Base-by-base conservation (phyloP, 2,329 filamentous ascomycete species). In the Dactylellina cionopaga region DNA sequence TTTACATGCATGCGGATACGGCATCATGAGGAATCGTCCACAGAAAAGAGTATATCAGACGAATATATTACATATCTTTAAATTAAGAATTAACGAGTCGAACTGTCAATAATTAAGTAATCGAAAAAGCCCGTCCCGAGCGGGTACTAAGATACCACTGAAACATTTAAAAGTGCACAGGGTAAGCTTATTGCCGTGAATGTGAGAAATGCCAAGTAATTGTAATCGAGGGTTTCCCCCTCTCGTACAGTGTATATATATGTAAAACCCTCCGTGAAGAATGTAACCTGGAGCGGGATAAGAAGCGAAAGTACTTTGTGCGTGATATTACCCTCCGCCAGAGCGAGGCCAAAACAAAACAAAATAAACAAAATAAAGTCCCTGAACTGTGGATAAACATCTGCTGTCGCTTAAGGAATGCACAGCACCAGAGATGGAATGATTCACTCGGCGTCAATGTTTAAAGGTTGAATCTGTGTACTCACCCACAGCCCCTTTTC, bases 151-250 rank as follows among this genome's bases (percentile, higher is more conserved):
- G 46, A 55, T 25, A 55, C 29, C 13, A 55, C 5, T 63, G 58
- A 63, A 63, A 63, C 58, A 17, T 52, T 51, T 52, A 63, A 33
- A 63, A 63, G 33, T 63, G 35, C 22, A 63, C 31, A n/a, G 25
- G 35, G 44, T 52, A 43, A 52, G 58, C 35, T 37, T 33, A 63
- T 60, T 52, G 24, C 33, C n/a, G 15, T 35, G 41, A 19, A 31
- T 17, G 19, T 54, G 22, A 33, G 25, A 24, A 27, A 44, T 58
- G 54, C 22, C 15, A 6, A 37, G 58, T 33, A 31, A 62, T 41
- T 29, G 37, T 35, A 13, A 13, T 46, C n/a, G 15, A 31, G 39
- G 37, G 35, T n/a, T 1, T 11, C 15, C 1, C 22, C 29, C 29
- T n/a, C 15, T 19, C 3, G 4, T 43, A 11, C n/a, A 1, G 33